These are phyloP conservation scores for Chenopodium quinoa DNA, from an alignment of 148 eudicot species.

Conservation along the genomic window DNA sequence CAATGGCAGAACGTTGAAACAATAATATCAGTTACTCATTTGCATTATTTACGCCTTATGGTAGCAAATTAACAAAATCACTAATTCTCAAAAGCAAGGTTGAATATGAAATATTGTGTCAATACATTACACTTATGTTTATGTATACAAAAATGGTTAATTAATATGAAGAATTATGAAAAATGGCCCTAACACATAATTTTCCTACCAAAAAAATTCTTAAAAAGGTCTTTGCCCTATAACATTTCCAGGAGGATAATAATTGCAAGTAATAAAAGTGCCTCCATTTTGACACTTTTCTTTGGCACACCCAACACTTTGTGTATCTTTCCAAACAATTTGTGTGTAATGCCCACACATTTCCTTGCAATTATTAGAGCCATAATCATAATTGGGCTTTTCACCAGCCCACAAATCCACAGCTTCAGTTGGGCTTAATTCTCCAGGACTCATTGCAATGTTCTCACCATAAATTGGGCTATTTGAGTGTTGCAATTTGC, in stretches of 20 bases:
- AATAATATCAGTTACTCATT: too few species aligned
- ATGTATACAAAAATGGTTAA: too few species aligned
- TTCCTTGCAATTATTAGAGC: slow-evolving; percentile 35
- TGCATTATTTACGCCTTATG: too few species aligned
- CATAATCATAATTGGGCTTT: slow-evolving; percentile 38
- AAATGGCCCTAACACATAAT: too few species aligned
- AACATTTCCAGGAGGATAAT: slow-evolving; percentile 54
- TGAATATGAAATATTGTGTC: too few species aligned
- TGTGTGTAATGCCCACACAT: slow-evolving; percentile 54
- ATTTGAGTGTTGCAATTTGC: slow-evolving; percentile 41
- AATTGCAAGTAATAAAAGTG: slow-evolving; percentile 51
- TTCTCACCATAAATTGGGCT: slow-evolving; percentile 51
- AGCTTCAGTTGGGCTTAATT: slow-evolving; percentile 27
- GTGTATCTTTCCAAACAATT: slow-evolving; percentile 49
- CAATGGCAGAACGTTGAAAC: too few species aligned
- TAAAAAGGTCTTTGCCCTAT: slow-evolving; percentile 51
- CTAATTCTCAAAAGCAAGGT: too few species aligned
- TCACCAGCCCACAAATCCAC: slow-evolving; percentile 48
- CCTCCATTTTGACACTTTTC: slow-evolving; percentile 43
- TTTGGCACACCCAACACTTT: slow-evolving; percentile 53
- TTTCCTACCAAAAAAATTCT: background rate
- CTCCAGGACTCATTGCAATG: slow-evolving; percentile 38
- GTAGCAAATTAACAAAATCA: too few species aligned
- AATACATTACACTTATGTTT: too few species aligned
- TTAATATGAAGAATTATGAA: too few species aligned